Percentiles rank a stretch among this genome's conserved stretches.
Conservation (phyloP, 768 basidiomycete genomes). For the Termitomyces sp. region DNA sequence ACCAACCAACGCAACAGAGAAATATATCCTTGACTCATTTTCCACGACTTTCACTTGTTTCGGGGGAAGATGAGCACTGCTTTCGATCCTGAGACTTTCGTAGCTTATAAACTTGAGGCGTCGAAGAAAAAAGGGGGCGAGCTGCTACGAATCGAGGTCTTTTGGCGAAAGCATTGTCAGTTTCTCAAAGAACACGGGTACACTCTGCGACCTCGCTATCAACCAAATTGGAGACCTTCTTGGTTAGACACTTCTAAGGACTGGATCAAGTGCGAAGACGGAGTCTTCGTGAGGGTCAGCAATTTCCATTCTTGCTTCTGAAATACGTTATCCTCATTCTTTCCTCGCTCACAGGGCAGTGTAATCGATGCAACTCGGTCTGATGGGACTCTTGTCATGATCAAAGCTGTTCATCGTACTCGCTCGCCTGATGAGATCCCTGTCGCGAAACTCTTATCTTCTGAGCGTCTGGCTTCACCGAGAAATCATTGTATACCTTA, state of each 20-base stretch:
- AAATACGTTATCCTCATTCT: neutral
- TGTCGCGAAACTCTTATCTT: neutral
- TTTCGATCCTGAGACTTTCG: neutral
- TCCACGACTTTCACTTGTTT: neutral
- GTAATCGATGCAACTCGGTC: neutral
- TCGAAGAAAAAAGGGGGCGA: neutral
- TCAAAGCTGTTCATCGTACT: neutral
- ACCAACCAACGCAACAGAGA: too few relatives aligned
- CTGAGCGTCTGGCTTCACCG: neutral
- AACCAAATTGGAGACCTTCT: too few relatives aligned
- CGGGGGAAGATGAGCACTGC: neutral
- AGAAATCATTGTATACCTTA: constrained; percentile 28
- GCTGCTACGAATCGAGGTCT: neutral
- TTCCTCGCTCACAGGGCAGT: neutral
- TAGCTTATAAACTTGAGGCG: neutral
- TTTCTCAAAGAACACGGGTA: neutral
- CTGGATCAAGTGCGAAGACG: constrained; percentile 2
- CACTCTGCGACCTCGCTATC: too few relatives aligned
- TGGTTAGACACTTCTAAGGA: neutral
- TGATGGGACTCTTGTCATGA: constrained; percentile 1
- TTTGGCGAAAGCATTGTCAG: constrained; percentile 1
- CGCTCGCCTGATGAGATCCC: neutral
- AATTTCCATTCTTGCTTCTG: neutral
- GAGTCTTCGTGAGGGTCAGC: neutral
- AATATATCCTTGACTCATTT: neutral